phyloP scores from a whole-genome alignment of 345 rosid species.

The Hibiscus trionum region DNA sequence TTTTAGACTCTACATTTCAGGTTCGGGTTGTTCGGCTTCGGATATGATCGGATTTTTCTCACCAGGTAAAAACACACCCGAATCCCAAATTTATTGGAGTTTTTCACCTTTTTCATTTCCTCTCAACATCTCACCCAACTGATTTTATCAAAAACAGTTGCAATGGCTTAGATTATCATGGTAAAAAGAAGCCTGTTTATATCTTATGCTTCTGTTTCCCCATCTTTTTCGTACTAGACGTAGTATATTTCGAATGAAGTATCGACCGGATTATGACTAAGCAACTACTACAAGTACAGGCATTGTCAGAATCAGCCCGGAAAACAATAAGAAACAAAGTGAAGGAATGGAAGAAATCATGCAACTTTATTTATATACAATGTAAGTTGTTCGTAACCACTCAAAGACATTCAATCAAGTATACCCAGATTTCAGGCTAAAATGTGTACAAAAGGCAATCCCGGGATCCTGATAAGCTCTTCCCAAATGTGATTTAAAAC shows the following conservation, averaged over 20 bases:
- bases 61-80: no score
- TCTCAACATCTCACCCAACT: not conserved
- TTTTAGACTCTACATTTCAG: no score
- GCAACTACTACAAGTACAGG: not conserved
- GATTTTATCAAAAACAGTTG: not conserved
- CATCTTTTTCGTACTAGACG: no score
- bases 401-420: conserved; percentile 34
- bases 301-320: not conserved
- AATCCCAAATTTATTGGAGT: no score
- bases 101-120: no score
- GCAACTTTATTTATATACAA: conserved; percentile 43
- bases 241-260: not conserved
- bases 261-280: not conserved
- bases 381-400: conserved; percentile 28
- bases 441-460: conserved; percentile 40
- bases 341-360: conserved; percentile 26
- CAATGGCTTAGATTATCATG: not conserved
- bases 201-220: no score
- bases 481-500: conserved; percentile 10
- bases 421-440: conserved; percentile 34
- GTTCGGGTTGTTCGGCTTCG: no score
- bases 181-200: not conserved
- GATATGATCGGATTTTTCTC: no score
- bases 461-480: conserved; percentile 21
- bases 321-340: not conserved